Base-by-base conservation (phyloP, 495 filamentous ascomycete genomes). In the Annulohypoxylon moriforme region DNA sequence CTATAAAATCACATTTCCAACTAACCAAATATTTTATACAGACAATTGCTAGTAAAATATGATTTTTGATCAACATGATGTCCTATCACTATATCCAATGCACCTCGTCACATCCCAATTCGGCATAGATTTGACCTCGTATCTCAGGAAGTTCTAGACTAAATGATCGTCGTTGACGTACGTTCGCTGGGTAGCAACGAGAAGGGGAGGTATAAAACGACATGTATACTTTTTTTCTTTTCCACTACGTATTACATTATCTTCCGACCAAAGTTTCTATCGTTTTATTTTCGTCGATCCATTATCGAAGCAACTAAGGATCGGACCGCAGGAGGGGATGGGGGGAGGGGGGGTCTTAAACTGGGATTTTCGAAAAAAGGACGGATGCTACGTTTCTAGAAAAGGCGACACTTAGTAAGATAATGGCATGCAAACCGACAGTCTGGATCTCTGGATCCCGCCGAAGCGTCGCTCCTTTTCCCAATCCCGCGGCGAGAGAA, bases 361-460 rank as follows among this genome's bases (percentile, higher is more conserved):
- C 62, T 71, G 20, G 29, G 31, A n/a, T n/a, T 59, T 61, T 60
- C 24, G 8, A 29, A 59, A 18, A n/a, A n/a, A n/a, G n/a, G 24
- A 24, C 47, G 40, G 25, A 47, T 53, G 31, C 53, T 59, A 52
- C 42, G 14, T 55, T 33, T 3, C 6, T 6, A 29, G n/a, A 29
- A 29, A 31, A 16, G 14, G 63, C 29, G 16, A 49, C 36, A 40
- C 49, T 52, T 57, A 53, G 63, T 67, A 57, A 64, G 57, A 72
- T 60, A 60, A 3, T 29, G 27, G 27, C 3, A 29, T 47, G n/a
- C 40, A 44, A 72, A 72, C 68, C 68, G 68, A 66, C 68, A 66
- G 62, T 50, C 63, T 67, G 68, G 68, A 71, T 71, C 68, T 6
- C 27, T 2, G 27, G 3, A n/a, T n/a, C n/a, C 60, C 58, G 38